Conservation (phyloP, 371 early-diverging fungal species). For the Syncephalastrum sp. region DNA sequence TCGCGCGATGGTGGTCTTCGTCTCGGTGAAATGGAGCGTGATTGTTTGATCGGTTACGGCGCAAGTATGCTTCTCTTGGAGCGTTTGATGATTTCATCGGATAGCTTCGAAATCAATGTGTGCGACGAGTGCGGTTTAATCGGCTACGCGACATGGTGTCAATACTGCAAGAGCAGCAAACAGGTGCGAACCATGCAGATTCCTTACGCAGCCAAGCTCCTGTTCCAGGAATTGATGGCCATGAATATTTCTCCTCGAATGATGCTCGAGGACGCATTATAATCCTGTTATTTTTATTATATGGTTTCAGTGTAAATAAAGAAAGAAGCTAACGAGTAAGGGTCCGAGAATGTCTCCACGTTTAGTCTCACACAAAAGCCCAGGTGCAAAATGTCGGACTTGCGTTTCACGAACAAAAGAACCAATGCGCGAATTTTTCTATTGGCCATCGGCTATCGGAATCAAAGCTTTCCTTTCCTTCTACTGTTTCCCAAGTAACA, state of each 20-base stretch:
- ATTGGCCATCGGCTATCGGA: too few relatives aligned
- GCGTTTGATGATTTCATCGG: conserved; percentile 94
- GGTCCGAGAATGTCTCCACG: too few relatives aligned
- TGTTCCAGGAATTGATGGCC: conserved; percentile 96
- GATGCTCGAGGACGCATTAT: conserved; percentile 49
- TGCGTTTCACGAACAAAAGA: too few relatives aligned
- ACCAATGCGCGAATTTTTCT: too few relatives aligned
- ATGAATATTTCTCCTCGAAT: conserved; percentile 95
- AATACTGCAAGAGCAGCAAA: conserved; percentile 88
- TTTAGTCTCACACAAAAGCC: too few relatives aligned
- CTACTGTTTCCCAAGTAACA: too few relatives aligned
- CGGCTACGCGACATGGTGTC: conserved; percentile 96
- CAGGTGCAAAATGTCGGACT: too few relatives aligned
- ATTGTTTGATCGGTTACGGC: conserved; percentile 99
- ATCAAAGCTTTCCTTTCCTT: too few relatives aligned
- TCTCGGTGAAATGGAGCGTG: conserved; percentile 99
- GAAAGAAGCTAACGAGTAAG: too few relatives aligned
- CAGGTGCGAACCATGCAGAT: conserved; percentile 90
- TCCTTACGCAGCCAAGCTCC: conserved; percentile 95
- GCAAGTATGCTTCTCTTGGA: conserved; percentile 93
- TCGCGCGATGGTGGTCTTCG: conserved; percentile 97
- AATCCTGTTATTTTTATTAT: conserved; percentile 6
- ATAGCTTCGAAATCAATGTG: conserved; percentile 91
- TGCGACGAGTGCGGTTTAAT: conserved; percentile 94
- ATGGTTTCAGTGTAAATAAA: too few relatives aligned